Evolutionary conservation across 108 stramenopile species (phyloP).

Genomic region (Nitzschia palea): DNA sequence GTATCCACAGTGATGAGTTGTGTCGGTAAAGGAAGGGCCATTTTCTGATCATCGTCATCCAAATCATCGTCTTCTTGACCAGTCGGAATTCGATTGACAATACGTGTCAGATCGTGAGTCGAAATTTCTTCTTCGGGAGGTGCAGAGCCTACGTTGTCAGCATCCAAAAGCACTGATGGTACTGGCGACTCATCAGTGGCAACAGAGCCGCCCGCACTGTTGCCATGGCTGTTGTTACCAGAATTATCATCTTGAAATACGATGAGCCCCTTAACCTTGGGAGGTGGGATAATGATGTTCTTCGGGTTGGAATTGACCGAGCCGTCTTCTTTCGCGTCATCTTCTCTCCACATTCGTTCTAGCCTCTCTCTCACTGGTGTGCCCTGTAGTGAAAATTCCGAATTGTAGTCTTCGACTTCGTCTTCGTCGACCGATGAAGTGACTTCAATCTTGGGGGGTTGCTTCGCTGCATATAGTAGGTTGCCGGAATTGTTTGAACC

Average conservation of each 20-base stretch:
- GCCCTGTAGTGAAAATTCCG: background rate
- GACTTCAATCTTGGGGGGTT: background rate
- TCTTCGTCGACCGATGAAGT: background rate
- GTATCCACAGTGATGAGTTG: background rate
- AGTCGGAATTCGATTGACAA: background rate
- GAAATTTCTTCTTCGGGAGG: background rate
- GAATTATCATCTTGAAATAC: background rate
- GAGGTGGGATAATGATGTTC: too few species aligned
- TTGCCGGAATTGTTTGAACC: background rate
- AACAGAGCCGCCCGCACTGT: background rate
- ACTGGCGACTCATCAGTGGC: background rate
- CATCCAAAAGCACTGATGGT: background rate
- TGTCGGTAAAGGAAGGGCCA: conserved; percentile 8
- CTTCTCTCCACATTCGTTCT: conserved; percentile 10
- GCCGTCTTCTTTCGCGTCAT: background rate
- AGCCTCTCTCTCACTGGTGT: conserved; percentile 8
- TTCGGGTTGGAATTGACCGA: too few species aligned
- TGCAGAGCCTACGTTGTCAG: background rate
- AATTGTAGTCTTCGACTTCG: background rate
- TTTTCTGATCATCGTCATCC: conserved; percentile 3
- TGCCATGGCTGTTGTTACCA: background rate
- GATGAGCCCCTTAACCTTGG: background rate
- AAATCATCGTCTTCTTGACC: background rate
- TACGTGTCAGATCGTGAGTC: background rate
- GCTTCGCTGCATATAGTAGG: background rate